These are phyloP conservation scores for Cadophora luteo-olivacea DNA, from an alignment of 2,329 filamentous ascomycete genomes.

Conservation along the genomic window DNA sequence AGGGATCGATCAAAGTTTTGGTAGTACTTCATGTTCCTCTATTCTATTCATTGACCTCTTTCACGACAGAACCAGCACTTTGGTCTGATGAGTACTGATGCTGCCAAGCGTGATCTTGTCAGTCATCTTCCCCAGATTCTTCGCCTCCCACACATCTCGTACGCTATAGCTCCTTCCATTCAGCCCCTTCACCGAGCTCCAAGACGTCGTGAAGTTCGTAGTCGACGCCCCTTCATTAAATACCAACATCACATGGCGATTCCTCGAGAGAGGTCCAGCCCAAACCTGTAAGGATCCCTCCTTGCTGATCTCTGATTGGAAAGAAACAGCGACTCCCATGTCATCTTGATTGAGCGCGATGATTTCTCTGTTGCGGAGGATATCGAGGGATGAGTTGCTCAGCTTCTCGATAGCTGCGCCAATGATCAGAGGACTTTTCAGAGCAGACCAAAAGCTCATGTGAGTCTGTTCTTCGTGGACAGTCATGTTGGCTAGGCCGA, in stretches of 20 bases:
- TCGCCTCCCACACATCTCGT: not conserved
- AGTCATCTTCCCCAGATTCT: not conserved
- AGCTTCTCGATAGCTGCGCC: constrained; percentile 48
- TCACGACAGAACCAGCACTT: not conserved
- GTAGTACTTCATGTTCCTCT: not conserved
- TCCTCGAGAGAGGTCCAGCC: not conserved
- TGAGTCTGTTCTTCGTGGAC: constrained; percentile 50
- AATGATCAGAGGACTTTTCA: constrained; percentile 53
- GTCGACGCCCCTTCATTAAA: not conserved
- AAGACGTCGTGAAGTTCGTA: not conserved
- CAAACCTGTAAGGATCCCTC: not conserved
- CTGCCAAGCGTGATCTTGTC: not conserved
- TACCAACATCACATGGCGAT: not conserved
- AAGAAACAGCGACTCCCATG: not conserved
- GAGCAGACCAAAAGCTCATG: constrained; percentile 54
- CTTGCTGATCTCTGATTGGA: not conserved
- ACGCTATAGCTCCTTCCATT: not conserved
- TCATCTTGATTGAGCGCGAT: not conserved
- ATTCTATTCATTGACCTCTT: not conserved
- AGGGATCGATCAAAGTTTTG: too few relatives aligned
- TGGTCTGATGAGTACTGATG: not conserved
- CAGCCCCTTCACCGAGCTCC: not conserved
- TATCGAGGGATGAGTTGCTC: constrained; percentile 30
- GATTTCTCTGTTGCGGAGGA: not conserved
- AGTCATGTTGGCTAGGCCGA: constrained; percentile 49